Base-by-base conservation (phyloP, 768 basidiomycete genomes). In the Mycena capillaripes region DNA sequence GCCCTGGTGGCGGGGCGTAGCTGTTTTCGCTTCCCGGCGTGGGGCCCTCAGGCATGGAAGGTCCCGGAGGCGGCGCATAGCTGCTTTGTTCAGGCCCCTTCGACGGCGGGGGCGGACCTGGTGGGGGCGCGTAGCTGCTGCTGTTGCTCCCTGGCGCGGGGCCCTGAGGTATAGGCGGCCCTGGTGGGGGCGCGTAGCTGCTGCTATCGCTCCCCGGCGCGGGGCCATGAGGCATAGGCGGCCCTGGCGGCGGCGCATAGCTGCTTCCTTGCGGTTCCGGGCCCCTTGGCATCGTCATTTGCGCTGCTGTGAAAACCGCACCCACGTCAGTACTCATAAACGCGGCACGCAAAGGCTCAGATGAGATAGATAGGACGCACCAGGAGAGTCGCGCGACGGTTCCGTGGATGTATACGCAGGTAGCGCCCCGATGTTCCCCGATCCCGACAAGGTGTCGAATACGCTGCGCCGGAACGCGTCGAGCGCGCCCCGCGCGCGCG, bases 391-490 rank as follows among this genome's bases (percentile, higher is more conserved):
- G 2, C 10, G 34, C n/a, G 62, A 14, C 11, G 62, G 38, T 6
- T n/a, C 34, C 17, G 44, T 16, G 11, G 29, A 19, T 61, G 57
- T 14, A 60, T 36, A 17, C 17, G 48, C 38, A 27, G 57, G 9
- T 38, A 46, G 44, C 2, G 30, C 50, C 36, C 19, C 19, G 4
- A 30, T 30, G 21, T 1, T 7, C 55, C 55, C 58, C 5, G 5
- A 29, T 32, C 68, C 73, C 1, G 64, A 27, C 6, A 71, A 42
- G 4, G 57, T 12, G 4, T 69, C 74, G 29, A 75, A 75, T 19
- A 71, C 67, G 11, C 27, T 21, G 16, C 66, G 66, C 29, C 77
- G 71, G 53, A 71, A 78, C 4, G 42, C 29, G 25, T 74, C 72
- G 17, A 78, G 65, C 17, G 72, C 74, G 2, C 29, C 50, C 8